Conservation (phyloP, 495 filamentous ascomycete genomes). For the Cercophora samala region DNA sequence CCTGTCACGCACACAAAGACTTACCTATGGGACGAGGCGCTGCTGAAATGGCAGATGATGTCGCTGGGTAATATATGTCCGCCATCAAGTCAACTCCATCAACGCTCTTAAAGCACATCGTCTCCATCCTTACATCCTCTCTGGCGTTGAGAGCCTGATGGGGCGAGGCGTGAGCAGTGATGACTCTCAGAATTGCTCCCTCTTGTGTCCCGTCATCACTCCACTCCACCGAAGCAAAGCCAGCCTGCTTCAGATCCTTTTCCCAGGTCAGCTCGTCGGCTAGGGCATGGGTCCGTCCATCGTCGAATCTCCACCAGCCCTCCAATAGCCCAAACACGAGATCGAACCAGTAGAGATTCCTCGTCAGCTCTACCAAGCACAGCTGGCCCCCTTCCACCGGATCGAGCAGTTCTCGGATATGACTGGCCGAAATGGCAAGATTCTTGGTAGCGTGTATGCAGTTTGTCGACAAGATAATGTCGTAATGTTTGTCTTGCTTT, state of each 20-base stretch:
- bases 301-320: conserved; percentile 54
- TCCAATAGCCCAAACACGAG: conserved; percentile 50
- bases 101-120: conserved; percentile 30
- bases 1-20: too few relatives aligned
- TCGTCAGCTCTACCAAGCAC: conserved; percentile 39
- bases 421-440: conserved; percentile 28
- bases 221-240: conserved; percentile 41
- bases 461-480: conserved; percentile 52
- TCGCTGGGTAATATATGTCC: conserved; percentile 40
- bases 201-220: conserved; percentile 41
- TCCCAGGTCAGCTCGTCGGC: conserved; percentile 10
- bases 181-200: conserved; percentile 16
- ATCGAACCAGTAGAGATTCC: conserved; percentile 42
- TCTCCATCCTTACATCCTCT: conserved; percentile 24
- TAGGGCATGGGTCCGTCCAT: conserved; percentile 14
- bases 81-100: conserved; percentile 35
- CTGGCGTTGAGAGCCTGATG: neutral
- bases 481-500: conserved; percentile 47
- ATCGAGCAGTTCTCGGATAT: conserved; percentile 35
- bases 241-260: neutral
- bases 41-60: neutral
- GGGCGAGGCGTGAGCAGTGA: neutral
- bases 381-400: conserved; percentile 37
- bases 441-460: conserved; percentile 47
- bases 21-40: conserved; percentile 1